Base-by-base conservation (phyloP, 495 filamentous ascomycete species). In the Penicillium lividum region DNA sequence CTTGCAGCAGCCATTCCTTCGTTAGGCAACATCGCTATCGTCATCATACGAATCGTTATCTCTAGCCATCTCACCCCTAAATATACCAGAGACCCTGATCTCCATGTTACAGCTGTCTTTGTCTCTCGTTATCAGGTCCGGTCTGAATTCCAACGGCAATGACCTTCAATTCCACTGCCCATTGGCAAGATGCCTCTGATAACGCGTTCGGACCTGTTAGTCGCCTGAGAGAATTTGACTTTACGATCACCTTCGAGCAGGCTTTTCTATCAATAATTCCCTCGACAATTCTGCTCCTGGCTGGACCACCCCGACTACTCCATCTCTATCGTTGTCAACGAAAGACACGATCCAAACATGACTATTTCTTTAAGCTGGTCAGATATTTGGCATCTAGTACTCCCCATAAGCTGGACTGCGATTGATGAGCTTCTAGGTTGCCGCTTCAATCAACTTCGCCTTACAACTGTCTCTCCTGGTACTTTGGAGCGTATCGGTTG, bases 261-360 rank as follows among this genome's bases (percentile, higher is more conserved):
- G 42, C 42, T 45, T n/a, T 45, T n/a, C 42, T 45, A n/a, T 45
- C 42, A 10, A 45, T 45, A 8, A 45, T 45, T 22, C 42, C 42
- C 15, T 25, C 42, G 42, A 45, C 42, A 22, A 45, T 45, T 4
- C 42, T 45, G 15, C 42, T 45, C n/a, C 42, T 45, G 7, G 22
- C 42, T 45, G 42, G 42, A 45, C 4, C 42, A 22, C 42, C n/a
- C 42, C 11, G 42, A 45, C 42, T 45, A 45, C 4, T 45, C 42
- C 42, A 45, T 18, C 42, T 45, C 15, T 45, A 11, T 45, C 42
- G n/a, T 45, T 25, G 42, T 45, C 15, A 45, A 45, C 42, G 22
- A 45, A 45, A 45, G n/a, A 45, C 42, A n/a, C 42, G 42, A 45
- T 45, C 42, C 42, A 25, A 45, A 18, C 22, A 45, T 22, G 42